Evolutionary conservation across 2,329 filamentous ascomycete species (phyloP).

Genomic region (Myrmaecium sp.): DNA sequence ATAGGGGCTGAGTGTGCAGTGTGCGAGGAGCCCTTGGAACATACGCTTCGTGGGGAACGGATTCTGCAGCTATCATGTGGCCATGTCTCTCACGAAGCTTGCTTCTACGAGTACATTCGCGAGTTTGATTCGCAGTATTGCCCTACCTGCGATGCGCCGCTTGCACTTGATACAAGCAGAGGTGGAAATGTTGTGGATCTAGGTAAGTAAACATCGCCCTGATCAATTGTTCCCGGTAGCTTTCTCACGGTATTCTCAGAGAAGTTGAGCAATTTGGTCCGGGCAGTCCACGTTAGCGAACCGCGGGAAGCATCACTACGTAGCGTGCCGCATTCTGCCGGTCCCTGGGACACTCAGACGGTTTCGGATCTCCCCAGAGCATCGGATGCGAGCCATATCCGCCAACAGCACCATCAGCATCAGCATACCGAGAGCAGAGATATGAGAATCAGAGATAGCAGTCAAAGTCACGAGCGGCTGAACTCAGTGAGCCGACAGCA

Average conservation of each 20-base stretch:
- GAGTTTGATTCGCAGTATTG: conserved; percentile 90
- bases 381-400: conserved; percentile 4
- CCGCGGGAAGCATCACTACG: conserved; percentile 11
- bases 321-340: conserved; percentile 40
- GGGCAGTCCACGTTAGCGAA: conserved; percentile 46
- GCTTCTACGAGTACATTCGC: conserved; percentile 96
- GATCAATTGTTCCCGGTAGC: conserved; percentile 8
- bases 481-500: conserved; percentile 37
- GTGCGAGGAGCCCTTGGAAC: conserved; percentile 90
- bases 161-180: conserved; percentile 82
- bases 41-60: conserved; percentile 82
- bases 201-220: conserved; percentile 36
- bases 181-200: conserved; percentile 87
- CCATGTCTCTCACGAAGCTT: conserved; percentile 96
- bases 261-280: conserved; percentile 86
- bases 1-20: conserved; percentile 89
- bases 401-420: conserved; percentile 9
- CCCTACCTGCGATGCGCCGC: conserved; percentile 78
- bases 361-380: conserved; percentile 23
- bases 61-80: conserved; percentile 90
- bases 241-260: conserved; percentile 38
- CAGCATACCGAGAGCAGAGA: conserved; percentile 5
- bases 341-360: conserved; percentile 44
- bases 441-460: conserved; percentile 16
- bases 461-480: conserved; percentile 19